Percentiles rank a stretch among this genome's conserved stretches.
Conservation (phyloP, 108 stramenopile genomes). For the Skeletonema potamos region DNA sequence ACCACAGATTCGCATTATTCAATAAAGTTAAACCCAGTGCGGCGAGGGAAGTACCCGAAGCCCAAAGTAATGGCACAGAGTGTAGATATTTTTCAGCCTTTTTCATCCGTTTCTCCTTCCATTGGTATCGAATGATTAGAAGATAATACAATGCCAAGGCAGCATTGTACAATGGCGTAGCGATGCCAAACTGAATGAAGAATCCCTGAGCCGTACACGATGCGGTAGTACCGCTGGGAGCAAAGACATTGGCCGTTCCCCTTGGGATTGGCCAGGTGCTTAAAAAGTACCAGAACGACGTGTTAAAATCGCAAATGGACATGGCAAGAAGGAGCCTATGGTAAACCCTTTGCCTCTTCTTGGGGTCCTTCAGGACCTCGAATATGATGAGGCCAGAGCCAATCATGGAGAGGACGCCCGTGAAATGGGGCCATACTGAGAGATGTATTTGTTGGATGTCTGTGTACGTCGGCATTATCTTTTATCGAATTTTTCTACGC, state of each 20-base stretch:
- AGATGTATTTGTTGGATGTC: not conserved
- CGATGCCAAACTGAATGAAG: constrained; percentile 49
- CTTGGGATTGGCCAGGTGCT: constrained; percentile 52
- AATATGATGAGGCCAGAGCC: constrained; percentile 1
- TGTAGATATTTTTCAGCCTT: constrained; percentile 42
- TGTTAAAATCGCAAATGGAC: constrained; percentile 16
- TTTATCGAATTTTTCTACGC: too few relatives aligned
- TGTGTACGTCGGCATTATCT: not conserved
- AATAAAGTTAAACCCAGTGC: constrained; percentile 39
- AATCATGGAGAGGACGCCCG: not conserved
- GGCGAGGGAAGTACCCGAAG: constrained; percentile 19
- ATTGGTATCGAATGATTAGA: constrained; percentile 45
- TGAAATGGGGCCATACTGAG: not conserved
- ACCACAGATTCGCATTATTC: constrained; percentile 55
- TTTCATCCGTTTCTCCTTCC: constrained; percentile 21
- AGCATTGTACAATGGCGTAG: constrained; percentile 49
- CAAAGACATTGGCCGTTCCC: constrained; percentile 31
- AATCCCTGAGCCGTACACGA: constrained; percentile 64
- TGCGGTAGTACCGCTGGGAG: constrained; percentile 38
- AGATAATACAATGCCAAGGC: constrained; percentile 53
- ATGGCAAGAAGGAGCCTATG: constrained; percentile 35
- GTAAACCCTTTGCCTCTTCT: not conserved
- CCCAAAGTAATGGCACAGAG: constrained; percentile 24
- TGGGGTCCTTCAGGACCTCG: not conserved
- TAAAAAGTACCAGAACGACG: constrained; percentile 27